Evolutionary conservation across 2,329 filamentous ascomycete species (phyloP), one percentile per base, ranked within the genome.

Genomic region (Colletotrichum acutatum): DNA sequence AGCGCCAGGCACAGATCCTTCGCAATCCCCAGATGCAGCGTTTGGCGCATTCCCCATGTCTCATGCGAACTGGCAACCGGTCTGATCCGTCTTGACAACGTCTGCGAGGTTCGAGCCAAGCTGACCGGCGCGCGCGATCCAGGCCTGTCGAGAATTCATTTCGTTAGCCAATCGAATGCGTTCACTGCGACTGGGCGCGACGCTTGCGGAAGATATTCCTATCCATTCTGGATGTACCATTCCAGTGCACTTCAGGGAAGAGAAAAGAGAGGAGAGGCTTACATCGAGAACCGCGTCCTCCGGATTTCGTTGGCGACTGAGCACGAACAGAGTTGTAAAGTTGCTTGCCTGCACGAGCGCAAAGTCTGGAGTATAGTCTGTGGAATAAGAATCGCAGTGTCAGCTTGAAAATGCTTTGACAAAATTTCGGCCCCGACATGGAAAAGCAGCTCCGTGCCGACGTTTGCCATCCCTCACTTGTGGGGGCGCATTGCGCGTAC

Each of bases 301-400:
- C 28, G 78, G 75, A 19, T 78, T 74, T 74, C 79, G 79, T 57
- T 79, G 71, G 14, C 80, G 76, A 64, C 79, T 81, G 52, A 81
- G 77, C 54, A 81, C 75, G 67, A 81, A 81, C 28, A 81, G 76
- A 9, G 80, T 80, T 14, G 75, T 77, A 61, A 80, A 81, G 72
- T 80, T 81, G 75, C 77, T 79, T 26, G 78, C 77, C 64, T 81
- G 80, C 4, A 81, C 79, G 61, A 81, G 75, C 26, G 79, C 79
- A 72, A 81, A 78, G 57, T 81, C 78, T 28, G 76, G 76, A 7
- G 78, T 78, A 64, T 80, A 80, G 46, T 81, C 79, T 80, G 54
- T 5, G 30, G 16, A 26, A 3, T 3, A 0, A 24, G 37, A n/a
- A 12, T 4, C 11, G 3, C 30, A 16, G 28, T 4, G 22, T 34